Evolutionary conservation across 257 asterid species (phyloP), one percentile per base, ranked within the genome.

Genomic region (Cynanchum wilfordii): DNA sequence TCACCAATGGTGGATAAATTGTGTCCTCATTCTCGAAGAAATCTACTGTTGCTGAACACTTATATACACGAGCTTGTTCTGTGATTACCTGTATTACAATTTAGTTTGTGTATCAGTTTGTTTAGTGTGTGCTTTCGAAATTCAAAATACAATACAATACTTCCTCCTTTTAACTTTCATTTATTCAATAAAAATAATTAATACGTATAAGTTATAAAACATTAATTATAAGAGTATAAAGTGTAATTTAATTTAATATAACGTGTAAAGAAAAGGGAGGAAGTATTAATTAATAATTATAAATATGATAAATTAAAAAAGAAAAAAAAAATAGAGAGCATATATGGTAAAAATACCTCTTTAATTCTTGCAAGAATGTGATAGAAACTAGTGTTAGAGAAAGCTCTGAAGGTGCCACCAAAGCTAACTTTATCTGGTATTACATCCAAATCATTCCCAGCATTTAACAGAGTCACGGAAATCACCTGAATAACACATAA

Each of bases 371-470:
- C 76, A 71, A 91, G 78, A 73, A 89, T 90, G 16, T 77, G 90
- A 51, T 83, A 73, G 80, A 93, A 88, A 79, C 78, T 89, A 45
- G 83, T 50, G 69, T 68, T 88, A 5, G 98, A 91, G 73, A 93
- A 91, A 8, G 98, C 96, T 79, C 97, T 85, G 75, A 93, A 78
- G 40, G 98, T 93, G 72, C 98, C 97, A 24, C 92, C 83, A 50
- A 93, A 86, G 16, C 76, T 86, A 5, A 91, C 89, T 51, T 68
- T 63, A 47, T 79, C 79, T 19, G 92, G 82, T 64, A 73, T 72
- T 7, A 25, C 70, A 64, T 79, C 88, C 59, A 78, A 80, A 54
- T 74, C 84, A 56, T 83, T 89, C 59, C 92, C 94, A 40, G 84
- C 82, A 74, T 85, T 78, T 79, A 93, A 73, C 76, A 84, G 91